Evolutionary conservation across 805 yeast genomes (phyloP).

Genomic region (Lipomyces sp.): DNA sequence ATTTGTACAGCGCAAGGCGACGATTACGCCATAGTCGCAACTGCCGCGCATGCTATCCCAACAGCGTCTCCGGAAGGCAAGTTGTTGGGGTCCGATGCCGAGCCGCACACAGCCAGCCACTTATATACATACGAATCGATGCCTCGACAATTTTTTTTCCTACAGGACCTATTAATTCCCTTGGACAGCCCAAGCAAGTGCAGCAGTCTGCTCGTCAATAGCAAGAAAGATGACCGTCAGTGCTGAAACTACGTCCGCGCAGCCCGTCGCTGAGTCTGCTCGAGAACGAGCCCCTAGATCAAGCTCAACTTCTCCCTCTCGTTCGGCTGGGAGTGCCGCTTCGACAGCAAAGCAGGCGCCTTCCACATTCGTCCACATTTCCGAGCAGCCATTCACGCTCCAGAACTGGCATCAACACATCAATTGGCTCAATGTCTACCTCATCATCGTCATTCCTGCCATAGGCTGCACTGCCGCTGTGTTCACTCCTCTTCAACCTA

Average conservation of each 20-base stretch:
- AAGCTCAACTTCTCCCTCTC: constrained; percentile 15
- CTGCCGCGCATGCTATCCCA: background rate
- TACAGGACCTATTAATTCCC: no score
- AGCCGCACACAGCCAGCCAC: background rate
- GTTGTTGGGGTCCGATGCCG: background rate
- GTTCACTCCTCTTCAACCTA: constrained; percentile 52
- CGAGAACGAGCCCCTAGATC: constrained; percentile 10
- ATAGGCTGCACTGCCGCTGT: constrained; percentile 53
- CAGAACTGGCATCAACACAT: constrained; percentile 73
- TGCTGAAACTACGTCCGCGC: constrained; percentile 18
- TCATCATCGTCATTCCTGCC: constrained; percentile 62
- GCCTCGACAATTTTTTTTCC: background rate
- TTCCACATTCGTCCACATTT: constrained; percentile 53
- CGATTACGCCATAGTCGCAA: background rate
- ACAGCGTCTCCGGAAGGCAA: background rate
- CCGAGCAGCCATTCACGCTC: constrained; percentile 77
- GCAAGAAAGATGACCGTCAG: constrained; percentile 12
- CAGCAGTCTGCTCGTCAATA: background rate
- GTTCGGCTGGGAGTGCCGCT: constrained; percentile 9
- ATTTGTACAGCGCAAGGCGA: background rate
- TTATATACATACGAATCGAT: background rate
- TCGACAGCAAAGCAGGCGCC: constrained; percentile 19
- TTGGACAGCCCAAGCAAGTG: background rate
- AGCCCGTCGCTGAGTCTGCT: constrained; percentile 1
- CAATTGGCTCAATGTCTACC: constrained; percentile 71